Conservation (phyloP, 2,329 filamentous ascomycete species). For the Colletotrichum orbiculare region DNA sequence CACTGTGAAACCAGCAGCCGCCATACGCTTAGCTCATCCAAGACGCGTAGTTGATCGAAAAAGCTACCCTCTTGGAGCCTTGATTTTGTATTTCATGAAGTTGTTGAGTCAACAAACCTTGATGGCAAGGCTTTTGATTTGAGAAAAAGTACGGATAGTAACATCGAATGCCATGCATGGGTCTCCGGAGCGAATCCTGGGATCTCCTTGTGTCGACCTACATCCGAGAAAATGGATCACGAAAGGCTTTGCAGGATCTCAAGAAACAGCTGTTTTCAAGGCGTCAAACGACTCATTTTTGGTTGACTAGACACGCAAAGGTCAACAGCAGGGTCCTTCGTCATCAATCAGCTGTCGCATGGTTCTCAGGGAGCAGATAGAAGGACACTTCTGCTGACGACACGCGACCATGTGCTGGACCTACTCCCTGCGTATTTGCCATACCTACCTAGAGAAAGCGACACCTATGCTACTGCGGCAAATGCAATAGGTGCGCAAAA, state of each 20-base stretch:
- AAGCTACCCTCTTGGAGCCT: too few relatives aligned
- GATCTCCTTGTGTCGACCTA: background rate
- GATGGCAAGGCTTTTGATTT: too few relatives aligned
- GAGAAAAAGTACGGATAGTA: too few relatives aligned
- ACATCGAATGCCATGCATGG: background rate
- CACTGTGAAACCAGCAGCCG: conserved; percentile 1
- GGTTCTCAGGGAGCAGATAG: background rate
- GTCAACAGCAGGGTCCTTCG: conserved; percentile 18
- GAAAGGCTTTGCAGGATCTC: background rate
- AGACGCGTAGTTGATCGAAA: too few relatives aligned
- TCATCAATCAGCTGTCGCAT: conserved; percentile 5
- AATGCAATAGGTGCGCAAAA: too few relatives aligned
- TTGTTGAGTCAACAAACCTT: too few relatives aligned
- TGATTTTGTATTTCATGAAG: too few relatives aligned
- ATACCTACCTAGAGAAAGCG: too few relatives aligned
- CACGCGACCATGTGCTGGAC: too few relatives aligned
- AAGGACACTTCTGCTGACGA: background rate
- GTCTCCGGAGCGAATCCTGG: background rate
- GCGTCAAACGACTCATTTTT: conserved; percentile 15
- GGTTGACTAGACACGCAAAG: background rate
- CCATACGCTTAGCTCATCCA: conserved; percentile 4
- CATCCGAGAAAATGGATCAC: background rate
- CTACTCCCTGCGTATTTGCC: too few relatives aligned
- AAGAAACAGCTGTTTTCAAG: background rate
- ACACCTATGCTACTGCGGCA: too few relatives aligned